Evolutionary conservation across 306 rosid species (phyloP).

Genomic region (Vigna unguiculata): DNA sequence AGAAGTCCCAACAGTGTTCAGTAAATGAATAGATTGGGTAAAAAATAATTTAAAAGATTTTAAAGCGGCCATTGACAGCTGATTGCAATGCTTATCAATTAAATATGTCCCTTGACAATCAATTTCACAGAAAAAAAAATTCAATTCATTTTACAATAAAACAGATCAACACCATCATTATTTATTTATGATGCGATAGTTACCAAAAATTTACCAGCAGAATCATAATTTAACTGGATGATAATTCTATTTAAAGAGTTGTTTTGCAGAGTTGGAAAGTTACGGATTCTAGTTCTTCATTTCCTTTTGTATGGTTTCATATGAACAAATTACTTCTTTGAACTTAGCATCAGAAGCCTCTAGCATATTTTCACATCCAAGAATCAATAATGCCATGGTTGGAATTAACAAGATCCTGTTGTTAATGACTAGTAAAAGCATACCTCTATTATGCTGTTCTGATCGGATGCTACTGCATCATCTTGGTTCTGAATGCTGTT

Average conservation of each 20-base stretch:
- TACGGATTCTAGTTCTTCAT: constrained; percentile 56
- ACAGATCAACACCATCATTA: constrained; percentile 1
- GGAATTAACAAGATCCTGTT: constrained; percentile 15
- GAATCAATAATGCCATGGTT: constrained; percentile 24
- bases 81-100: constrained; percentile 25
- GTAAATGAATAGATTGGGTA: background rate
- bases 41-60: background rate
- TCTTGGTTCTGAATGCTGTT: constrained; percentile 87
- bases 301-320: constrained; percentile 87
- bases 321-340: constrained; percentile 89
- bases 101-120: constrained; percentile 27
- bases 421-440: constrained; percentile 32
- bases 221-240: constrained; percentile 27
- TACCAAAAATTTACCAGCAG: constrained; percentile 30
- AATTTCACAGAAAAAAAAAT: background rate
- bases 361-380: constrained; percentile 52
- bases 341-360: constrained; percentile 92
- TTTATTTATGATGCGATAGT: background rate
- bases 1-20: background rate
- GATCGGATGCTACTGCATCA: constrained; percentile 93
- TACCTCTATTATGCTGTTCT: constrained; percentile 85
- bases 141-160: constrained; percentile 37
- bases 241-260: background rate
- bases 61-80: background rate
- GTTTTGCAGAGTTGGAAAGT: constrained; percentile 20